Base-by-base conservation (phyloP, 1,139 yeast species). In the Suhomyces wounanorum region DNA sequence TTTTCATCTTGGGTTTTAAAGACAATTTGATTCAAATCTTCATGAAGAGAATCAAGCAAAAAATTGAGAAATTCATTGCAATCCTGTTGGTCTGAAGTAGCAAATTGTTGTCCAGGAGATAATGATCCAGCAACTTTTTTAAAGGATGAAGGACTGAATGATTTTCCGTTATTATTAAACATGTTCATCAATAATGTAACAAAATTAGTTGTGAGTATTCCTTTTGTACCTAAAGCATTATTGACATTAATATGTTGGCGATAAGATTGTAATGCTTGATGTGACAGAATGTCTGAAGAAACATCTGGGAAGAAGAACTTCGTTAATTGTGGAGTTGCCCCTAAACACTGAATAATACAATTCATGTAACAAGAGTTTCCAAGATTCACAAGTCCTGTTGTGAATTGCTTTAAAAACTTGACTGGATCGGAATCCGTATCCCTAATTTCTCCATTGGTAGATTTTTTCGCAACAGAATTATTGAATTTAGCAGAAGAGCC, bases 341-440 rank as follows among this genome's bases (percentile, higher is more conserved):
- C 79, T 36, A 94, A 70, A 64, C 98, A 92, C 67, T 94, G 99
- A 16, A 94, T 69, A 51, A 94, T 81, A 61, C 97, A 89, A 67
- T 94, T 94, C 85, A 94, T 87, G 66, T 94, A 94, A 67, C 99
- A 94, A 0, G 97, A 88, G 62, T 91, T 94, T 0, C 98, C 97
- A 56, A 89, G 76, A 63, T 94, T 94, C 46, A 79, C 79, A 35
- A 94, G 73, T 0, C 97, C 96, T 0, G 81, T 77, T 3, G 74
- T 59, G 53, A 70, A 73, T 47, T 67, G 69, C 43, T 69, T 70
- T 11, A 73, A 61, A 49, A 71, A 67, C 31, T 60, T 63, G 1
- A 56, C 50, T 2, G 69, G 62, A 49, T 40, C 37, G 11, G 14
- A 10, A 9, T 16, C 14, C 7, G 39, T 5, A 8, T 17, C 14